Evolutionary conservation across 2,329 filamentous ascomycete genomes (phyloP), one percentile per base, ranked within the genome.

Genomic region (Pestalotiopsis sp.): DNA sequence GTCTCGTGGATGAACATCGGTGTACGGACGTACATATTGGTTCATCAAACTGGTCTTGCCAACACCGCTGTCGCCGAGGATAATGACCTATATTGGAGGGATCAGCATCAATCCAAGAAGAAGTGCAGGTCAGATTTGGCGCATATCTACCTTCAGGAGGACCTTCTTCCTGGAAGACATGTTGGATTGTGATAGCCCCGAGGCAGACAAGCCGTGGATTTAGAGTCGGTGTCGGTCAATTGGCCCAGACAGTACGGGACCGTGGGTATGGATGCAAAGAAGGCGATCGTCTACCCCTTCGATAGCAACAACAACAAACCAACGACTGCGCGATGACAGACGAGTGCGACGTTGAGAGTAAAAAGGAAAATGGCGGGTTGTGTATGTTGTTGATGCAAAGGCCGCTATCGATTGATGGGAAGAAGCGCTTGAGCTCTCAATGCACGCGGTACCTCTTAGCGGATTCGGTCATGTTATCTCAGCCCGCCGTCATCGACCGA

Each of bases 1-100:
- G 13, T 12, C 64, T 56, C 45, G 45, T 52, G 27, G 38, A 14
- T 36, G 36, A 2, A 4, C 13, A 11, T 62, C 11, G 31, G 31
- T 20, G 36, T 25, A 59, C 20, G n/a, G 66, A 75, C 93, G 82
- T 90, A 98, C 96, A 93, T 98, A 99, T 98, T 99, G 96, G 86
- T 99, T 99, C 96, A 99, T 99, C 89, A 99, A 91, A 83, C 94
- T 98, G 71, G 96, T 99, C 89, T 99, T 99, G 81, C 96, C 96
- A 72, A 99, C 96, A 84, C 96, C 96, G 83, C 95, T 98, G 83
- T 99, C 96, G 77, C 96, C 96, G 76, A 99, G 91, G 84, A 99
- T 98, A 79, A 99, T 99, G 79, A 99, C 95, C 95, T 98, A 77
- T 60, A 72, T 14, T 20, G 7, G 31, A 66, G 27, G 49, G 38